phyloP scores from a whole-genome alignment of 1,284 basidiomycete species.

The Apiotrichum siamense region DNA sequence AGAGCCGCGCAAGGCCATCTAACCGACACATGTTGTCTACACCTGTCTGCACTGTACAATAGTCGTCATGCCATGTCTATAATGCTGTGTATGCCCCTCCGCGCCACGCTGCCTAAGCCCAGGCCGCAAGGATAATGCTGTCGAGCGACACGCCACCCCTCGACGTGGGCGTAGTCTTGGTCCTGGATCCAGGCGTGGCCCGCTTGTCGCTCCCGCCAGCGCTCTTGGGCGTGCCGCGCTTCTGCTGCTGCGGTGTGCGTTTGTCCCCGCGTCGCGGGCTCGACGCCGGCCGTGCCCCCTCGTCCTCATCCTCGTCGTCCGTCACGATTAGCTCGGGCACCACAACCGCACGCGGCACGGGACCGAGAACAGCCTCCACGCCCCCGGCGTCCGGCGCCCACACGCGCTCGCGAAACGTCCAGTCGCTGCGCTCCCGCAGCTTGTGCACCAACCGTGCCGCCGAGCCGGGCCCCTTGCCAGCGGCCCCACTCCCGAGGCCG shows the following conservation, averaged over 20 bases:
- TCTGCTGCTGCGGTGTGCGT: background rate
- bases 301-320: background rate
- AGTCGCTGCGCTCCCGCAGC: conserved; percentile 1
- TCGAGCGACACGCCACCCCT: background rate
- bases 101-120: background rate
- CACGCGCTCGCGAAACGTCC: conserved; percentile 10
- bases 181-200: background rate
- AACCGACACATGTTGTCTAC: no score
- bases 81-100: background rate
- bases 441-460: background rate
- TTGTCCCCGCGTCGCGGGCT: background rate
- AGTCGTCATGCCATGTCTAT: background rate
- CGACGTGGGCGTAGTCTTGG: background rate
- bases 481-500: background rate
- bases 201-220: no score
- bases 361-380: background rate
- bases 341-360: background rate
- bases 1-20: no score
- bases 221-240: background rate
- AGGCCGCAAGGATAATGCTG: conserved; percentile 2
- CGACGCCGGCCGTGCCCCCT: background rate
- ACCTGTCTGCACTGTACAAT: background rate
- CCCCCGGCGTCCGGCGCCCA: background rate
- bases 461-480: background rate
- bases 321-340: background rate